phyloP scores from a whole-genome alignment of 2,329 filamentous ascomycete genomes.

The Trichoderma koningii region DNA sequence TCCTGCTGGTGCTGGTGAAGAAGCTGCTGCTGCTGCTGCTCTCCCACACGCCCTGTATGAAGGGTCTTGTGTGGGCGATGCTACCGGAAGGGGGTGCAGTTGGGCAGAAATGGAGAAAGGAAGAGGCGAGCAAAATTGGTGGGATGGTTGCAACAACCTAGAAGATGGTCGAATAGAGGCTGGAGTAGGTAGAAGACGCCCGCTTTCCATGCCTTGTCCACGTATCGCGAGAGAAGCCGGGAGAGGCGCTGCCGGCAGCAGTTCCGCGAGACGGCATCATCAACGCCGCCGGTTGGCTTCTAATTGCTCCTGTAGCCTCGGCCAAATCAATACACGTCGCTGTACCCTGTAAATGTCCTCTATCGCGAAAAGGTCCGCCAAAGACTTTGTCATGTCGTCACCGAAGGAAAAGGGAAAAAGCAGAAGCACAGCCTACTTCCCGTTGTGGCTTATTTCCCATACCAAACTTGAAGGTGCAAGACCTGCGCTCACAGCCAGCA shows the following conservation, averaged over 20 bases:
- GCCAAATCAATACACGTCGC: not conserved
- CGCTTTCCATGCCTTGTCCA: not conserved
- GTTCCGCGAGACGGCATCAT: slow-evolving; percentile 11
- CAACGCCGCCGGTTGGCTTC: slow-evolving; percentile 1
- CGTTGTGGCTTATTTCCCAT: not conserved
- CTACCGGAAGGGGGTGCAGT: slow-evolving; percentile 1
- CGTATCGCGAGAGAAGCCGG: slow-evolving; percentile 22
- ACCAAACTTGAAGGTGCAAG: not conserved
- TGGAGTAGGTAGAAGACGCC: not conserved
- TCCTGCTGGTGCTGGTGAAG: not conserved
- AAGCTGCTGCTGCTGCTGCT: not conserved
- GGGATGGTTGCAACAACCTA: not conserved
- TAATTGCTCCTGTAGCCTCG: not conserved
- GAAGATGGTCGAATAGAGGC: not conserved
- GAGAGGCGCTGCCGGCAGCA: slow-evolving; percentile 14
- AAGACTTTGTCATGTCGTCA: not conserved
- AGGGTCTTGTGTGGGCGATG: not conserved
- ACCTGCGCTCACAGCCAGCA: not conserved
- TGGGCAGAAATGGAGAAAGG: slow-evolving; percentile 17
- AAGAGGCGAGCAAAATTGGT: not conserved
- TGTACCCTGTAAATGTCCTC: not conserved
- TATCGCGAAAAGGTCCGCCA: not conserved
- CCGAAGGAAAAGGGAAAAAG: not conserved
- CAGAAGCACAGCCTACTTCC: slow-evolving; percentile 1
- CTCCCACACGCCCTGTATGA: slow-evolving; percentile 5